These are phyloP conservation scores for Daucus carota DNA, from an alignment of 129 eudicot species.

Conservation along the genomic window DH1_v3.0 NC_030382.2:39113501-39114000, in stretches of 20 bases:
- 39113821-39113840: constrained; percentile 76
- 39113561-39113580: constrained; percentile 54
- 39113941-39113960: constrained; percentile 75
- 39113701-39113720: constrained; percentile 63
- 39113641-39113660: constrained; percentile 84
- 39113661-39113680: constrained; percentile 68
- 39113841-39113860: constrained; percentile 96
- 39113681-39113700: constrained; percentile 26
- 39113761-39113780: constrained; percentile 64
- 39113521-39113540: constrained; percentile 44
- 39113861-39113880: constrained; percentile 88
- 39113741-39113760: constrained; percentile 62
- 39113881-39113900: constrained; percentile 56
- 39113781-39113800: constrained; percentile 71
- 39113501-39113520: constrained; percentile 54
- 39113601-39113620: constrained; percentile 81
- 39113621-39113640: constrained; percentile 68
- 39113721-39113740: constrained; percentile 84
- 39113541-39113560: constrained; percentile 52
- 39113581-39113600: constrained; percentile 86
- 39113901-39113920: constrained; percentile 37
- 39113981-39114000: constrained; percentile 48
- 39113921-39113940: constrained; percentile 48
- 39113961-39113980: constrained; percentile 60
- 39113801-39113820: constrained; percentile 99